phyloP scores from a whole-genome alignment of 345 rosid species.

The Nephelium lappaceum region DNA sequence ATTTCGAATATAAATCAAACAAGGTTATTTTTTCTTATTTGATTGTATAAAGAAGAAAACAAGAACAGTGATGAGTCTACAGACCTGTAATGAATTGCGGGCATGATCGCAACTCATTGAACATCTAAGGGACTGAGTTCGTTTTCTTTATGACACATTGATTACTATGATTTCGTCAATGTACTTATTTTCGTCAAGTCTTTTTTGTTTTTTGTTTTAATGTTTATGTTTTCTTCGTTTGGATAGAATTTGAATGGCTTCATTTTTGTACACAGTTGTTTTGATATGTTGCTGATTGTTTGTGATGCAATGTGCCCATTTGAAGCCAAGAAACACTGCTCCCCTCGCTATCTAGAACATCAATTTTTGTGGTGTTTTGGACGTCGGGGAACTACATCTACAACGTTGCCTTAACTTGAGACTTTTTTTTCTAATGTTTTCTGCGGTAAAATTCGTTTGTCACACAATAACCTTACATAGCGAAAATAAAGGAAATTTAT shows the following conservation, averaged over 20 bases:
- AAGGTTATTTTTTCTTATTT: not conserved
- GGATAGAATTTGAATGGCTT: not conserved
- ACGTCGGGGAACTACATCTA: constrained; percentile 55
- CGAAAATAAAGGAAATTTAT: no score
- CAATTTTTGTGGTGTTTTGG: constrained; percentile 33
- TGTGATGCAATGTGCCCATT: not conserved
- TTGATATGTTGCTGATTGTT: not conserved
- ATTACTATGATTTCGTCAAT: not conserved
- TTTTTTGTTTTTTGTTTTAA: not conserved
- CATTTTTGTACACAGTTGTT: not conserved
- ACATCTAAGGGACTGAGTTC: constrained; percentile 98
- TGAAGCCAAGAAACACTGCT: constrained; percentile 40
- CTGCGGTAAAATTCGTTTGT: no score
- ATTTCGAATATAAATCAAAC: constrained; percentile 14
- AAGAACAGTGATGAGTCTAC: constrained; percentile 74
- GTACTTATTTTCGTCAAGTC: not conserved
- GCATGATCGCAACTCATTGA: constrained; percentile 74
- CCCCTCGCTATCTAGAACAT: constrained; percentile 67
- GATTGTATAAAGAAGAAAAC: constrained; percentile 3
- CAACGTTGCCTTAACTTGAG: no score
- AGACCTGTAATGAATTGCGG: constrained; percentile 97
- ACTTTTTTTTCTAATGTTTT: no score
- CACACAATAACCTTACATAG: no score
- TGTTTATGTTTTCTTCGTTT: not conserved
- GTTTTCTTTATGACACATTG: not conserved